phyloP scores from a whole-genome alignment of 2,329 filamentous ascomycete genomes.

The Aureobasidium sp. region DNA sequence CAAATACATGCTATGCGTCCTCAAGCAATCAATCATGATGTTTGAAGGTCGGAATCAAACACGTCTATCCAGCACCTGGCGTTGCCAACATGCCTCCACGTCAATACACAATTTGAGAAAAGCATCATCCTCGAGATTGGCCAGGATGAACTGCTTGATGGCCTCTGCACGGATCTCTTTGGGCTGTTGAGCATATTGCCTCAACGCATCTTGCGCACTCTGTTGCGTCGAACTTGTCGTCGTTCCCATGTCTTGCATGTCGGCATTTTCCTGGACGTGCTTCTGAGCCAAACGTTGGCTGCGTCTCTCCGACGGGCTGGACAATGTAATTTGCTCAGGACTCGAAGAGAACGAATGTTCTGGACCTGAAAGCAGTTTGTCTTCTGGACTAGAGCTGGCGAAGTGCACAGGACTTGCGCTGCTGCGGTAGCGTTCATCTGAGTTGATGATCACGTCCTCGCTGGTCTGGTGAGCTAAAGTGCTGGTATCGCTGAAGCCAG shows the following conservation, averaged over 20 bases:
- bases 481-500: background rate
- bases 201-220: conserved; percentile 10
- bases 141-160: conserved; percentile 45
- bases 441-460: background rate
- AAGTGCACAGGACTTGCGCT: background rate
- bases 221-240: background rate
- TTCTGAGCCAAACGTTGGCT: background rate
- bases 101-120: conserved; percentile 48
- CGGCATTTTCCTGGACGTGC: background rate
- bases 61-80: conserved; percentile 39
- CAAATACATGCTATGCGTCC: background rate
- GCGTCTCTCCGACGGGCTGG: background rate
- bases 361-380: background rate
- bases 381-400: background rate
- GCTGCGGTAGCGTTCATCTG: background rate
- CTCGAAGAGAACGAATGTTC: background rate
- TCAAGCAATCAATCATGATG: background rate
- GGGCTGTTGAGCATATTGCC: conserved; percentile 33
- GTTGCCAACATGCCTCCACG: conserved; percentile 43
- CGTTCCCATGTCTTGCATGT: background rate
- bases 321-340: background rate
- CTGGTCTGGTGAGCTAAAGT: background rate
- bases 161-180: conserved; percentile 35
- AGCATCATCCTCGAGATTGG: conserved; percentile 42
- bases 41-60: background rate